Evolutionary conservation across 345 rosid species (phyloP), one percentile per base, ranked within the genome.

Genomic region (Rubroshorea leprosula): DNA sequence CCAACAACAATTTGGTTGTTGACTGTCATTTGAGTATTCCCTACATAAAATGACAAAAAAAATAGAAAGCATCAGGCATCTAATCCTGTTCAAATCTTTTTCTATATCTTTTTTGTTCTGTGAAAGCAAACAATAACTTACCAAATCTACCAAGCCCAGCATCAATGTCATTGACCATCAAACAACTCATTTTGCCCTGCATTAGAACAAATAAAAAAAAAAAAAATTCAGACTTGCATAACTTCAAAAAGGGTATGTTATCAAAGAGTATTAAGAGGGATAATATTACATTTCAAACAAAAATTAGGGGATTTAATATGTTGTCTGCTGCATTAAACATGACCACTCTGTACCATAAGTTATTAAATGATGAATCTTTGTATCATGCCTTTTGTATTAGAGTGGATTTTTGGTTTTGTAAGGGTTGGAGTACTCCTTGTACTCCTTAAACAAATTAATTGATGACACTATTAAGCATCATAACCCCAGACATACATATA

Each of bases 81-180:
- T 13, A 43, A 24, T 49, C 29, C 47, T 21, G 19, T 23, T 31
- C 46, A 44, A 60, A 60, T 64, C 44, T 50, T 19, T 26, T 31
- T 21, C n/a, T 55, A n/a, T 27, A 3, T 27, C 31, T 27, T 35
- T 8, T 6, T 35, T 35, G 12, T 35, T 35, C 1, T 1, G 25
- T 29, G 54, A 54, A 16, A 16, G 7, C 51, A 20, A 63, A 39
- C n/a, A 26, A 22, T 38, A 59, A 60, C 81, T 79, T 71, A 92
- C 98, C 96, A 69, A 92, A 92, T 86, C 96, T 81, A 59, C 98
- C 96, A 65, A 86, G 86, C 60, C 98, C 98, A 67, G 93, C 98
- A 80, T 92, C 98, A 62, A 89, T 80, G 62, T 92, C 96, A 78
- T 89, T 86, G 76, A 92, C 80, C 93, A 92, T 85, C 72, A 89